Base-by-base conservation (phyloP, 164 flowering plant species). In the Brasenia schreberi region DNA sequence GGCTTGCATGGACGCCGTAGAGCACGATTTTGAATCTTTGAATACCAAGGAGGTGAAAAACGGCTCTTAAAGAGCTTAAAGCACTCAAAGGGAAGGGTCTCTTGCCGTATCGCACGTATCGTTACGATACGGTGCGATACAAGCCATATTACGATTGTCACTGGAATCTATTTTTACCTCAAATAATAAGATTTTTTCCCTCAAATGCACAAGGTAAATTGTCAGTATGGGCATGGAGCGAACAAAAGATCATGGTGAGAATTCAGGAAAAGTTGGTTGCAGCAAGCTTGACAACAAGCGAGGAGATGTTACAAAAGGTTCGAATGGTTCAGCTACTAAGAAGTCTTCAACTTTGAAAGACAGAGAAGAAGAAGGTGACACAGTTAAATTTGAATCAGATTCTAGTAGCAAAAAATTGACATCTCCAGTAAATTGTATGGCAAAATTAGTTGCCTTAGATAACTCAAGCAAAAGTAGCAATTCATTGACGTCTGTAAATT, bases 341-440 rank as follows among this genome's bases (percentile, higher is more conserved):
- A 45, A 45, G 12, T 12, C 7, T 45, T 45, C 53, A 45, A 45
- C 53, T 45, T 45, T 7, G 11, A 7, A 45, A 45, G 53, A 7
- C 7, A 45, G 53, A 45, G 53, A 7, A 45, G 52, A 44, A 44
- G 53, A 45, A 12, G 12, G 11, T 5, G 53, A 12, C 2, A 45
- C 12, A 45, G 12, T 12, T 45, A 45, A 45, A 45, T 12, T 12
- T 45, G 53, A 7, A 45, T 45, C 53, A 7, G 7, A 12, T 45
- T 7, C 11, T 7, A 75, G 67, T 52, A 65, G 72, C n/a, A 75
- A 68, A 67, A 82, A 76, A 72, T 43, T 72, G 49, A 68, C 68
- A 63, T 66, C 80, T 17, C 77, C 71, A 6, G 53, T 33, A 14
- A 83, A 79, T 42, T 61, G 78, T 27, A 56, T 69, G 27, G n/a